These are phyloP conservation scores for Turritis glabra DNA, from an alignment of 345 rosid species.

Conservation along the genomic window DNA sequence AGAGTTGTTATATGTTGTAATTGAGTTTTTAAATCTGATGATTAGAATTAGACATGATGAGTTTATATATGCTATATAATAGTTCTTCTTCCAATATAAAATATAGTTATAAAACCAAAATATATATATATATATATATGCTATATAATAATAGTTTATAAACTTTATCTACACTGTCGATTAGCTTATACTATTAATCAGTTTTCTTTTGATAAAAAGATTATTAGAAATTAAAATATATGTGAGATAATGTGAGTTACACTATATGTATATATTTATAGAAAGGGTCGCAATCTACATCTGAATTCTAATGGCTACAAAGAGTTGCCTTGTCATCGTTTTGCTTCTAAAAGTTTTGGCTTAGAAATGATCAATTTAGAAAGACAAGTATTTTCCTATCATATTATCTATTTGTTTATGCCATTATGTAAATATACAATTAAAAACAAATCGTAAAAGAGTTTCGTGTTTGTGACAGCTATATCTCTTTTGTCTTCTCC, in stretches of 20 bases:
- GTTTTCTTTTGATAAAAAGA: not conserved
- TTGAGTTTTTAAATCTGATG: not conserved
- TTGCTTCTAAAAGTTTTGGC: conserved; percentile 30
- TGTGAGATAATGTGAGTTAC: not conserved
- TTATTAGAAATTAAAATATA: not conserved
- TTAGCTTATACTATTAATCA: no score
- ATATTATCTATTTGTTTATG: conserved; percentile 18
- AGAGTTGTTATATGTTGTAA: not conserved
- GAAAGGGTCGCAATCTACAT: conserved; percentile 19
- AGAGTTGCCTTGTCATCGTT: conserved; percentile 33
- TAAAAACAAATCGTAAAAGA: conserved; percentile 18
- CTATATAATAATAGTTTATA: no score
- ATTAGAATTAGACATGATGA: not conserved
- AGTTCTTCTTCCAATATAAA: no score
- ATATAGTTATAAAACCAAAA: no score
- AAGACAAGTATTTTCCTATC: conserved; percentile 25
- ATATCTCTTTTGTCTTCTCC: conserved; percentile 36
- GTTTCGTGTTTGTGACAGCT: conserved; percentile 45
- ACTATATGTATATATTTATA: not conserved
- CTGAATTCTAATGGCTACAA: conserved; percentile 33
- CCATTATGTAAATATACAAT: not conserved
- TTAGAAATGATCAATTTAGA: conserved; percentile 19
- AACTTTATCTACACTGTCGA: no score
- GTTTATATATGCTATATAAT: not conserved
- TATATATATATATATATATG: no score